Base-by-base conservation (phyloP, 768 basidiomycete species). In the Asterophora lycoperdoides region DNA sequence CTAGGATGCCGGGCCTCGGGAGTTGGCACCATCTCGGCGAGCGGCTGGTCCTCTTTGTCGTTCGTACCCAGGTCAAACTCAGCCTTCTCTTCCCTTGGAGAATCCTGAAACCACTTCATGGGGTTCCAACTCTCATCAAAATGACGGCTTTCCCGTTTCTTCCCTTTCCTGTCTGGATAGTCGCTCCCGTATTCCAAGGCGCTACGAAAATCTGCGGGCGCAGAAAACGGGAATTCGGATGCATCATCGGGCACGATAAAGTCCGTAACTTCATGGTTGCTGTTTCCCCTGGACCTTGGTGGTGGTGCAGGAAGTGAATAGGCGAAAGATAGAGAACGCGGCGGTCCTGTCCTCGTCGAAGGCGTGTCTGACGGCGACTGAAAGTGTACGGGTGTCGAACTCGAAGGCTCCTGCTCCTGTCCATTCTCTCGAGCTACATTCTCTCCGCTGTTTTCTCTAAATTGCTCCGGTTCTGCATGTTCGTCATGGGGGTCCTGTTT, bases 271-370 rank as follows among this genome's bases (percentile, higher is more conserved):
- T 68, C 56, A 38, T 54, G 61, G 19, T 57, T 63, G 44, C 57
- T 59, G 32, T 61, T 61, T 20, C 59, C 50, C 8, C 57, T 60
- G 2, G 66, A 53, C 37, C 57, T 48, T 36, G 59, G 59, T 20
- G 73, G 66, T 1, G 81, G 75, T 15, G 62, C 65, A 1, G 80
- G 70, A 28, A 76, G 65, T 7, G 80, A 74, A 57, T 83, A 83
- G 23, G 77, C 76, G 60, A 79, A 84, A 2, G 84, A 85, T 20
- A 88, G 68, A 0, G 86, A 85, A 34, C 86, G 76, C 4, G 86
- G 87, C 28, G 86, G 84, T 10, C 86, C 87, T 4, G 86, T 88
- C 44, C 86, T 73, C 41, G 70, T 69, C 5, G 84, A 78, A 19
- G 87, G 86, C 0, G 83, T 81, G 41, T 71, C 57, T 28, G 67